These are phyloP conservation scores for Acacia pycnantha DNA, from an alignment of 331 rosid species.

Conservation along the genomic window DNA sequence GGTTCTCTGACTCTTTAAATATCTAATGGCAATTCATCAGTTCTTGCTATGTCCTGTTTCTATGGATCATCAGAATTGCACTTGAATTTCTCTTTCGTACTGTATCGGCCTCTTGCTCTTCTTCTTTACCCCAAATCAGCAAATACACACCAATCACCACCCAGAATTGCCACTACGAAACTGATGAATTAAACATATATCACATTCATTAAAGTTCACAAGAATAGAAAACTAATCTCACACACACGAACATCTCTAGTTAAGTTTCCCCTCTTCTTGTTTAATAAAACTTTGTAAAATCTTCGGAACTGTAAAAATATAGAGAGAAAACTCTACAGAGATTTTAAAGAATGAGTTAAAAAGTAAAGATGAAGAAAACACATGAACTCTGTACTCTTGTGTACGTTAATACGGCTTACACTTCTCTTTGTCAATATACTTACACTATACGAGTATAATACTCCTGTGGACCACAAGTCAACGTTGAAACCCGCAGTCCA, in stretches of 20 bases:
- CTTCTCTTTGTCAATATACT: conserved; percentile 24
- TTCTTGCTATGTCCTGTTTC: not conserved
- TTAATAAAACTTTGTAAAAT: too few species aligned
- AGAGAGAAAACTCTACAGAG: too few species aligned
- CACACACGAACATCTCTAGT: too few species aligned
- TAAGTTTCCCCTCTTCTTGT: too few species aligned
- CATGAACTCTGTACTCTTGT: not conserved
- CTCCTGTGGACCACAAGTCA: conserved; percentile 59
- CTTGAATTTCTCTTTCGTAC: conserved; percentile 26
- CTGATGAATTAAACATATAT: conserved; percentile 36
- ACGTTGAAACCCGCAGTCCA: conserved; percentile 64
- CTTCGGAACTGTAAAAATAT: too few species aligned
- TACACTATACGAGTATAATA: conserved; percentile 48
- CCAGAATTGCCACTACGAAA: conserved; percentile 52
- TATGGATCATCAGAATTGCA: conserved; percentile 32
- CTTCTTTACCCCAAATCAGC: conserved; percentile 77
- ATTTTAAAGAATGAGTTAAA: too few species aligned
- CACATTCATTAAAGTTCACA: not conserved
- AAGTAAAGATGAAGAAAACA: not conserved
- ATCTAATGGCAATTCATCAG: not conserved
- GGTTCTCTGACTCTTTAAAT: not conserved
- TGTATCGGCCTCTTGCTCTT: conserved; percentile 37
- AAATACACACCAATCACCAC: conserved; percentile 57
- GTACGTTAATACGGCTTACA: not conserved
- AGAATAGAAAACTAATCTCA: too few species aligned